Percentiles rank a stretch among this genome's conserved stretches.
These are phyloP conservation scores for Suhomyces maxii DNA, from an alignment of 1,139 yeast genomes.

Conservation along the genomic window DNA sequence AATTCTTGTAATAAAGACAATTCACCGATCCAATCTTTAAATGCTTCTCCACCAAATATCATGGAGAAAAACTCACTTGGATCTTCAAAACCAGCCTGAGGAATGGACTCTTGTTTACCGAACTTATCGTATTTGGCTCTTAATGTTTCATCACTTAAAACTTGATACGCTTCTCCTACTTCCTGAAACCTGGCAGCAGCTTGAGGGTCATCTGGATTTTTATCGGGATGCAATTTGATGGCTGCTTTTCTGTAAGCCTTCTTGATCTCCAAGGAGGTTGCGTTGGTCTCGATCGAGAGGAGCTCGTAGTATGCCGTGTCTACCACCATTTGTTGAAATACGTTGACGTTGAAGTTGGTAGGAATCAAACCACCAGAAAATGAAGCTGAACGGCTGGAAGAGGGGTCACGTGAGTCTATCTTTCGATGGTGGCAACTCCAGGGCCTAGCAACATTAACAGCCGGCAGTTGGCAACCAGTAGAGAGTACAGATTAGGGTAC, in stretches of 20 bases:
- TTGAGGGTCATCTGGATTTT: slow-evolving; percentile 81
- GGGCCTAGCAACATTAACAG: too few species aligned
- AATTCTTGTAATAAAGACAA: slow-evolving; percentile 81
- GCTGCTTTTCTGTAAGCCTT: slow-evolving; percentile 93
- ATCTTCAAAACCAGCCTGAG: slow-evolving; percentile 83
- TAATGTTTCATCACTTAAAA: slow-evolving; percentile 70
- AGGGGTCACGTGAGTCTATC: background rate
- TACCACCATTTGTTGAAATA: slow-evolving; percentile 63
- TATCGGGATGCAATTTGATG: slow-evolving; percentile 89
- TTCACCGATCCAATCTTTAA: slow-evolving; percentile 78
- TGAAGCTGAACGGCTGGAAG: too few species aligned
- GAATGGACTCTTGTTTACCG: slow-evolving; percentile 84
- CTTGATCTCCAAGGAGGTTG: slow-evolving; percentile 82
- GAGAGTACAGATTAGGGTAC: too few species aligned
- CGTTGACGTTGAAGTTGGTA: background rate
- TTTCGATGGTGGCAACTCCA: background rate
- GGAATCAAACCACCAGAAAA: too few species aligned
- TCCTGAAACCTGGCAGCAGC: slow-evolving; percentile 74
- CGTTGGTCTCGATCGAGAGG: slow-evolving; percentile 65
- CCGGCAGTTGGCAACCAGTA: too few species aligned
- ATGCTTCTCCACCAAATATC: slow-evolving; percentile 82
- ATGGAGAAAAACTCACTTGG: slow-evolving; percentile 60
- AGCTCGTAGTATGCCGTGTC: slow-evolving; percentile 89
- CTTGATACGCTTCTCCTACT: slow-evolving; percentile 81
- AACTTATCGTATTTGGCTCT: slow-evolving; percentile 78